phyloP scores from a whole-genome alignment of 345 rosid genomes.

The Eutrema heterophyllum region DNA sequence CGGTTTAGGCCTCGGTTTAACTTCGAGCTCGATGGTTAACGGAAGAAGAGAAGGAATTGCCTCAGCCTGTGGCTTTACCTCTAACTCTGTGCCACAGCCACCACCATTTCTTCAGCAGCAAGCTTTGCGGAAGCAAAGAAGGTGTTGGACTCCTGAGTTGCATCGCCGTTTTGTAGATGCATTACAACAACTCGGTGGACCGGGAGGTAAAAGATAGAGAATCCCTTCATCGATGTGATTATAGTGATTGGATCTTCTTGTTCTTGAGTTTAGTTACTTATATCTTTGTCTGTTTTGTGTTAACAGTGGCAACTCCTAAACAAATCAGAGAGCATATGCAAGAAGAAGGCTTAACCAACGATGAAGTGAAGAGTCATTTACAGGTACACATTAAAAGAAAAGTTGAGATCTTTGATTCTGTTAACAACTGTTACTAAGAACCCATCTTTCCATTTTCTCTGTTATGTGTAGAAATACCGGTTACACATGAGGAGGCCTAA shows the following conservation, averaged over 20 bases:
- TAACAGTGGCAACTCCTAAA: constrained; percentile 91
- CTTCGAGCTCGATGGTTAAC: constrained; percentile 38
- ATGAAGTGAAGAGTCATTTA: constrained; percentile 98
- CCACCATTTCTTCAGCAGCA: constrained; percentile 47
- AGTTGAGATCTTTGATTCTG: neutral
- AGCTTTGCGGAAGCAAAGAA: constrained; percentile 73
- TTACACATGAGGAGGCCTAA: constrained; percentile 56
- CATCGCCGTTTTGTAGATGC: constrained; percentile 84
- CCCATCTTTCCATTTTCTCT: neutral
- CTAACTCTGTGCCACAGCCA: constrained; percentile 33
- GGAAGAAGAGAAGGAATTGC: constrained; percentile 38
- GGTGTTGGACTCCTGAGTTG: constrained; percentile 94
- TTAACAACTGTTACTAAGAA: neutral
- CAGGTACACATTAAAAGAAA: constrained; percentile 42
- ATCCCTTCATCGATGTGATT: no score
- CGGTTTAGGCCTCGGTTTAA: constrained; percentile 23
- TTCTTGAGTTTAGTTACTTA: constrained; percentile 8
- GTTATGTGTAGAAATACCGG: constrained; percentile 66
- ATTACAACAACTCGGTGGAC: constrained; percentile 85
- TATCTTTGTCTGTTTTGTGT: neutral
- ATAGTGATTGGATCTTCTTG: neutral
- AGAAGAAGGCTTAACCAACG: constrained; percentile 91
- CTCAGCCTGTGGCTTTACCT: constrained; percentile 9
- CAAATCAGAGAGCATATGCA: constrained; percentile 95
- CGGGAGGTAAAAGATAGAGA: constrained; percentile 47